phyloP scores from a whole-genome alignment of 202 grass and related monocot genomes.

The Zoysia matrella region DNA sequence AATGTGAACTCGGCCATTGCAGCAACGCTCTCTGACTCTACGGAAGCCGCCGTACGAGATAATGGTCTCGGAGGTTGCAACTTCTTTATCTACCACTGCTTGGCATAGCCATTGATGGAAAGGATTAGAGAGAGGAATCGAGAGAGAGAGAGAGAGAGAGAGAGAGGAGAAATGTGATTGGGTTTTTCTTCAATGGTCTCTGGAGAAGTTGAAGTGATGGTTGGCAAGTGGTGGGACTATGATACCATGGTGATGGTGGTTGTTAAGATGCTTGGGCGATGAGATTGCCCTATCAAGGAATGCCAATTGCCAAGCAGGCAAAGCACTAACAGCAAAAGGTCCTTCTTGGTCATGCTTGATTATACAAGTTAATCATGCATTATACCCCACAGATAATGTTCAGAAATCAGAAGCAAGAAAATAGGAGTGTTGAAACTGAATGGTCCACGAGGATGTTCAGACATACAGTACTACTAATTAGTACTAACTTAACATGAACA shows the following conservation, averaged over 20 bases:
- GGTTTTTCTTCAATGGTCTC: conserved; percentile 32
- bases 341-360: conserved; percentile 40
- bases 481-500: conserved; percentile 24
- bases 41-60: background rate
- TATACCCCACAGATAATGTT: conserved; percentile 19
- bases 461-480: background rate
- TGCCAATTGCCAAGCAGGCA: conserved; percentile 39
- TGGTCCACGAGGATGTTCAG: conserved; percentile 34
- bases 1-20: conserved; percentile 89
- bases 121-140: background rate
- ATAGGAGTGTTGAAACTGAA: background rate
- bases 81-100: conserved; percentile 51
- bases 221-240: conserved; percentile 40
- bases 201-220: conserved; percentile 35
- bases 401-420: conserved; percentile 1
- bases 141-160: background rate
- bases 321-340: conserved; percentile 38
- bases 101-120: background rate
- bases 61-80: conserved; percentile 58
- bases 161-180: background rate
- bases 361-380: background rate
- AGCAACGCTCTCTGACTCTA: background rate
- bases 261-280: conserved; percentile 49
- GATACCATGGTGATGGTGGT: conserved; percentile 43
- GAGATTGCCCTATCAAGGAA: conserved; percentile 44